These are phyloP conservation scores for Paramecium sonneborni DNA, from an alignment of 73 alveolate genomes.

Conservation along the genomic window DNA sequence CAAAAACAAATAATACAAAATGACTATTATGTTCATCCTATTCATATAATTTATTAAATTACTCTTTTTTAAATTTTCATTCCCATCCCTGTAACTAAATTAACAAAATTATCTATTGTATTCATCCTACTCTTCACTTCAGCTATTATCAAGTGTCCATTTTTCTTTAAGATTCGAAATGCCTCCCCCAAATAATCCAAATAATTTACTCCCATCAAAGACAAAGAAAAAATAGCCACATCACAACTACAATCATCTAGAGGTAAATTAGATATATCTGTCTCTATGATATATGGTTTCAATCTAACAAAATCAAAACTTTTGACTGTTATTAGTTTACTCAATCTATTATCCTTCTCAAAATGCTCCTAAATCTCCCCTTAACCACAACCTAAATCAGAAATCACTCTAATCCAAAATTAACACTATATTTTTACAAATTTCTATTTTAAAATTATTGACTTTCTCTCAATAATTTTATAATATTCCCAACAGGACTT, in stretches of 20 bases:
- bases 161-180: slow-evolving; percentile 76
- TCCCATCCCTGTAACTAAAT: slow-evolving; percentile 56
- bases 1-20: neutral
- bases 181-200: slow-evolving; percentile 85
- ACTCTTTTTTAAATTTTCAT: slow-evolving; percentile 45
- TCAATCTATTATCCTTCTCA: slow-evolving; percentile 29
- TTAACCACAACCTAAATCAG: slow-evolving; percentile 97
- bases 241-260: slow-evolving; percentile 73
- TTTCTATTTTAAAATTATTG: slow-evolving; percentile 69
- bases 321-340: slow-evolving; percentile 40
- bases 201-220: slow-evolving; percentile 91
- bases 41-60: neutral
- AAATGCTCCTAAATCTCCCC: slow-evolving; percentile 69
- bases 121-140: slow-evolving; percentile 85
- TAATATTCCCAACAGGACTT: slow-evolving; percentile 86
- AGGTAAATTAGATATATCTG: slow-evolving; percentile 84
- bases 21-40: slow-evolving; percentile 40
- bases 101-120: slow-evolving; percentile 49
- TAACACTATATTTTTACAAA: neutral
- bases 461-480: slow-evolving; percentile 71
- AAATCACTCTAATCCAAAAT: slow-evolving; percentile 58
- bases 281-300: slow-evolving; percentile 70
- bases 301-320: neutral
- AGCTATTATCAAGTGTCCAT: slow-evolving; percentile 89
- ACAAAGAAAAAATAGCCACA: slow-evolving; percentile 83